phyloP scores from a whole-genome alignment of 2,329 filamentous ascomycete species.

The Ampelomyces quisqualis region DNA sequence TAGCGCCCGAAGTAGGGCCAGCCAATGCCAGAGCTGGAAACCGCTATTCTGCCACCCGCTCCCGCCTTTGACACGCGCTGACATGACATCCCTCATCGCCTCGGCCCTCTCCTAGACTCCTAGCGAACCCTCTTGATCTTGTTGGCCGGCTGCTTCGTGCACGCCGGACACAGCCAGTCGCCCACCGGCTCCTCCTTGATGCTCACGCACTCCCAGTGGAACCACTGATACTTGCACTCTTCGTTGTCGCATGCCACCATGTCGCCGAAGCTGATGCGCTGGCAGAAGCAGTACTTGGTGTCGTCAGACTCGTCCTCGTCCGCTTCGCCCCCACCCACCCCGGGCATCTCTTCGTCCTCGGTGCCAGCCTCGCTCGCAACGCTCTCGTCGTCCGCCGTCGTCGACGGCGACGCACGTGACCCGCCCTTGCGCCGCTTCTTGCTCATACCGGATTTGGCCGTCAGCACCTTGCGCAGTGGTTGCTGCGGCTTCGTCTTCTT shows the following conservation, averaged over 20 bases:
- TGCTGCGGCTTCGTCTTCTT: constrained; percentile 60
- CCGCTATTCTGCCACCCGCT: too few species aligned
- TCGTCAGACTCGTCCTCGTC: constrained; percentile 72
- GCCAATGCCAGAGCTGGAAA: too few species aligned
- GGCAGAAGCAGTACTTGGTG: constrained; percentile 77
- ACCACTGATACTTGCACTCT: constrained; percentile 80
- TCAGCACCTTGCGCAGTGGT: constrained; percentile 41
- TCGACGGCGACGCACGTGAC: constrained; percentile 45
- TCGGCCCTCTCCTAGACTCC: too few species aligned
- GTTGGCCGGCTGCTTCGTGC: constrained; percentile 41
- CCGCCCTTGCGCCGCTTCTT: constrained; percentile 43
- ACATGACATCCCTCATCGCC: too few species aligned
- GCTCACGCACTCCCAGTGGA: constrained; percentile 69
- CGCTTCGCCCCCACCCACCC: constrained; percentile 40
- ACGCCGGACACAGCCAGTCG: constrained; percentile 53
- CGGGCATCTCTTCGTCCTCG: constrained; percentile 55
- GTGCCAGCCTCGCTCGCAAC: constrained; percentile 50
- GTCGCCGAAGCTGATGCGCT: constrained; percentile 80
- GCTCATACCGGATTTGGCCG: constrained; percentile 39
- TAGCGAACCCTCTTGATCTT: constrained; percentile 47
- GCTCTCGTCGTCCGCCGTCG: constrained; percentile 55
- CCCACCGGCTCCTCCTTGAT: constrained; percentile 53
- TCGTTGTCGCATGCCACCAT: constrained; percentile 90
- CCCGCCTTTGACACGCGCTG: too few species aligned
- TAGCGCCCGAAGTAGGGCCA: too few species aligned